These are phyloP conservation scores for Bothriochloa decipiens DNA, from an alignment of 176 grass and related monocot species.

Conservation along the genomic window DNA sequence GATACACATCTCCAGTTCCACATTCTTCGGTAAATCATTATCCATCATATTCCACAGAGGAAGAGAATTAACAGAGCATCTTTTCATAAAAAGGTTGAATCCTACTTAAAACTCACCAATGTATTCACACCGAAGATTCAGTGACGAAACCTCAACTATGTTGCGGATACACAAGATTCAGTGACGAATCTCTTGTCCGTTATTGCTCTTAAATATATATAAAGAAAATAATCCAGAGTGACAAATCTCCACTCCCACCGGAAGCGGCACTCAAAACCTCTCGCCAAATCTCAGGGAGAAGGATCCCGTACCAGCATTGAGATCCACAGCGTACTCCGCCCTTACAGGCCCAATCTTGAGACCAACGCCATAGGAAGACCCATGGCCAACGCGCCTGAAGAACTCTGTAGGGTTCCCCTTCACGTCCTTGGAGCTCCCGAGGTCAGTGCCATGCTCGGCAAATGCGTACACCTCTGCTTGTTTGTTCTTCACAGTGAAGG, in stretches of 20 bases:
- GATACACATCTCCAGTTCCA: too few species aligned
- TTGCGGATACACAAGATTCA: neutral
- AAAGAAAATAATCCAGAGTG: too few species aligned
- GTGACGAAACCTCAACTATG: neutral
- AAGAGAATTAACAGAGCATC: neutral
- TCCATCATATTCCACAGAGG: neutral
- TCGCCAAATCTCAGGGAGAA: constrained; percentile 89
- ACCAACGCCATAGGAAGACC: constrained; percentile 84
- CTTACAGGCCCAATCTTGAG: constrained; percentile 87
- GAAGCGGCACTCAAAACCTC: constrained; percentile 60
- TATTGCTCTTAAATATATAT: too few species aligned
- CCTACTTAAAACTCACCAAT: neutral
- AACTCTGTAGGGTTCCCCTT: constrained; percentile 96
- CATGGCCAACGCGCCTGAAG: constrained; percentile 71
- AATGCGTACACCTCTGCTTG: constrained; percentile 69
- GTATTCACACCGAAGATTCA: neutral
- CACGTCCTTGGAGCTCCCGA: constrained; percentile 89
- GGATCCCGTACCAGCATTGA: constrained; percentile 82
- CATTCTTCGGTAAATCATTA: too few species aligned
- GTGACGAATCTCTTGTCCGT: neutral
- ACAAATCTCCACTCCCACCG: neutral
- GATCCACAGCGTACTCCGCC: constrained; percentile 84
- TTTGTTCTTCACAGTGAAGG: constrained; percentile 58
- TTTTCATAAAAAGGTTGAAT: neutral
- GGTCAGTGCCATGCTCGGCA: constrained; percentile 84